Conservation (phyloP, 768 basidiomycete species). For the Strobilomyces dryophilus region DNA sequence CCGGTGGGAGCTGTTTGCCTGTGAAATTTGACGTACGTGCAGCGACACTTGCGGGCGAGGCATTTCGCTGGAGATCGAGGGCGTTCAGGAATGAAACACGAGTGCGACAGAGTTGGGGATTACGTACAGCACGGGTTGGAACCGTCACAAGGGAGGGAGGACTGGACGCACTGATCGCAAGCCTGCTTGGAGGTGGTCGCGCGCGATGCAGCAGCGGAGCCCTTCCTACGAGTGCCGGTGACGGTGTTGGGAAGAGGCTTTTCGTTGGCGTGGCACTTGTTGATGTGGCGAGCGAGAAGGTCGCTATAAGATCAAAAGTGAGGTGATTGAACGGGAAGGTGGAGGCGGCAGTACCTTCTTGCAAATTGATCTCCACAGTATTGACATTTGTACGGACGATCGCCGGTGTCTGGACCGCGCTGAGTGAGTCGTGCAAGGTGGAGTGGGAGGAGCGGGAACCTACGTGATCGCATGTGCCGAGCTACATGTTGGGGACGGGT, state of each 20-base stretch:
- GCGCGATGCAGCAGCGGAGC: slow-evolving; percentile 59
- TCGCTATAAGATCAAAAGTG: slow-evolving; percentile 45
- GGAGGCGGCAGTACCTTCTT: slow-evolving; percentile 49
- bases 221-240: slow-evolving; percentile 52
- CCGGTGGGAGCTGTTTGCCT: slow-evolving; percentile 77
- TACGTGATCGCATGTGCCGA: slow-evolving; percentile 87
- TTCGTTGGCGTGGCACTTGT: slow-evolving; percentile 83
- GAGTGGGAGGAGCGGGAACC: slow-evolving; percentile 34
- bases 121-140: slow-evolving; percentile 72
- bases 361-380: slow-evolving; percentile 90
- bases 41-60: slow-evolving; percentile 61
- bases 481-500: slow-evolving; percentile 89
- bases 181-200: slow-evolving; percentile 80
- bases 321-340: slow-evolving; percentile 6
- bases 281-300: slow-evolving; percentile 79
- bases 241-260: slow-evolving; percentile 40
- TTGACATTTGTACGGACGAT: slow-evolving; percentile 86
- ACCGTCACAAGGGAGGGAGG: slow-evolving; percentile 73
- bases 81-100: not conserved
- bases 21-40: slow-evolving; percentile 81
- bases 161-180: slow-evolving; percentile 80
- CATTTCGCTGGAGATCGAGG: slow-evolving; percentile 57
- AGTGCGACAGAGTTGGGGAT: not conserved
- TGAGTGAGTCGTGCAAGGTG: slow-evolving; percentile 7
- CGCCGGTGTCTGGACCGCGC: slow-evolving; percentile 66